phyloP scores from a whole-genome alignment of 495 filamentous ascomycete genomes.

The Neurospora terricola region DNA sequence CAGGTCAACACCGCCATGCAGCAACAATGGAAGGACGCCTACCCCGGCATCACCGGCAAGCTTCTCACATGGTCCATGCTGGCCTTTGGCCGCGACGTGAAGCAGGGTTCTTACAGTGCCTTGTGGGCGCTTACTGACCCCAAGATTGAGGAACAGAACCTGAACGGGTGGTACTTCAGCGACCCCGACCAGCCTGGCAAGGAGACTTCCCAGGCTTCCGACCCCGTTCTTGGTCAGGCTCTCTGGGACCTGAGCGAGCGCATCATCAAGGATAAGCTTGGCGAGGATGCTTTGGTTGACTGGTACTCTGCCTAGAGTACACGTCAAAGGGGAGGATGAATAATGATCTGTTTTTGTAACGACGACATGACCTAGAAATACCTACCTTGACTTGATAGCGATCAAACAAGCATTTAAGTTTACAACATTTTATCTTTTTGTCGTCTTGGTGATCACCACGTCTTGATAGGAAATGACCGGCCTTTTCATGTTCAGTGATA shows the following conservation, averaged over 20 bases:
- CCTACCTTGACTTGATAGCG: not conserved
- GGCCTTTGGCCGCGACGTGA: constrained; percentile 22
- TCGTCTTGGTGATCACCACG: not conserved
- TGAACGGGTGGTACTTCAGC: constrained; percentile 34
- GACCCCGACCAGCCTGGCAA: constrained; percentile 23
- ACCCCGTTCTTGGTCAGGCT: constrained; percentile 26
- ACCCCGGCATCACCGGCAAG: constrained; percentile 31
- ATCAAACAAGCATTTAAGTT: not conserved
- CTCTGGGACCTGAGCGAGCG: constrained; percentile 34
- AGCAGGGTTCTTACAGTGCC: constrained; percentile 36
- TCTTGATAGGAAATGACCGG: not conserved
- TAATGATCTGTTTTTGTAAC: not conserved
- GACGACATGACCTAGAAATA: not conserved
- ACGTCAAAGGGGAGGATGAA: not conserved
- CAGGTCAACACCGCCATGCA: constrained; percentile 39
- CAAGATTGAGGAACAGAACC: constrained; percentile 31
- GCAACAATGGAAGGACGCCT: constrained; percentile 39
- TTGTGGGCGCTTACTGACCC: constrained; percentile 31
- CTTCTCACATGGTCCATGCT: constrained; percentile 25
- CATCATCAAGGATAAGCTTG: constrained; percentile 34
- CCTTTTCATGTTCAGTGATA: not conserved
- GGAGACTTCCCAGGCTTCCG: constrained; percentile 31
- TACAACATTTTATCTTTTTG: not conserved
- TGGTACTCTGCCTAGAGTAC: constrained; percentile 14
- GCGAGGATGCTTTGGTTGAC: constrained; percentile 27